Evolutionary conservation across 139 green algal species (phyloP).

Genomic region (Nannochloris sp.): DNA sequence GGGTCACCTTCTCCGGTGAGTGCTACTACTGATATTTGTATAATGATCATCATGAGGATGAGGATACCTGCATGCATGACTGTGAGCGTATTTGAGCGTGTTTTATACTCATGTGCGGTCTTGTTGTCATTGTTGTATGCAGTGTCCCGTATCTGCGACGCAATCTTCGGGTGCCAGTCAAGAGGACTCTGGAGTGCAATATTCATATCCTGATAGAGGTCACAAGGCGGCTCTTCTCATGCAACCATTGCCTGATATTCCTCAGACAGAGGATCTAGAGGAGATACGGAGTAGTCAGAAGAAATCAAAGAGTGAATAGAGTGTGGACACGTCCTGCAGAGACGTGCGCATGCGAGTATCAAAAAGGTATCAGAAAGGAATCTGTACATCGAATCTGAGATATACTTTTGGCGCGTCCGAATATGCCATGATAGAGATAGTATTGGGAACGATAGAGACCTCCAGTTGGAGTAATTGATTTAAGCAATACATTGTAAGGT

Average conservation of each 20-base stretch:
- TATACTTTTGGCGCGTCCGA: no score
- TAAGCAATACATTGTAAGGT: no score
- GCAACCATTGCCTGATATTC: neutral
- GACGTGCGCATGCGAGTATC: no score
- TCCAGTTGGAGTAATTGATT: no score
- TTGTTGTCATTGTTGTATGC: neutral
- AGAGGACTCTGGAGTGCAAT: neutral
- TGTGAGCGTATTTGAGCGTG: no score
- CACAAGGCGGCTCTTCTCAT: conserved; percentile 1
- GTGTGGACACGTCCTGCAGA: neutral
- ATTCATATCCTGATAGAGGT: conserved; percentile 1
- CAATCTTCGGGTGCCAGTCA: neutral
- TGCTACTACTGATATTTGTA: neutral
- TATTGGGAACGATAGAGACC: no score
- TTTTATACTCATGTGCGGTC: no score
- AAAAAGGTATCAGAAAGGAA: no score
- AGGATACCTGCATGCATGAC: no score
- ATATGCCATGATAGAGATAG: no score
- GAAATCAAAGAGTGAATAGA: neutral
- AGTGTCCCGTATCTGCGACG: neutral
- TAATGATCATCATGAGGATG: neutral
- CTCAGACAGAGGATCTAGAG: neutral
- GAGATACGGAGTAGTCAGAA: neutral
- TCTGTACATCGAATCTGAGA: no score
- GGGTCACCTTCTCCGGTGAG: neutral